Evolutionary conservation across 495 filamentous ascomycete species (phyloP), one percentile per base, ranked within the genome.

Genomic region (Penicillium mononematosum): DNA sequence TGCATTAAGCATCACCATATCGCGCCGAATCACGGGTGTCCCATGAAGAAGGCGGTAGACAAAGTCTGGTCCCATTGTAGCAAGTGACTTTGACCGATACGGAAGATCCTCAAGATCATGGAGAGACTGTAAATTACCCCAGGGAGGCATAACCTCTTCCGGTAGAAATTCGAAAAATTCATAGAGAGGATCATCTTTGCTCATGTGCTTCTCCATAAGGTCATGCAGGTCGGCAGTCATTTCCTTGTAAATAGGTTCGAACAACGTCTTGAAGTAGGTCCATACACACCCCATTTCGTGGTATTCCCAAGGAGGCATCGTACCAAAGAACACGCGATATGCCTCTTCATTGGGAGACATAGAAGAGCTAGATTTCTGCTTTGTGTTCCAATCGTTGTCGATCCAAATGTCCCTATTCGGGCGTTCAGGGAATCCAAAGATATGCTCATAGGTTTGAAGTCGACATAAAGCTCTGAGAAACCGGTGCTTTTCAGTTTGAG

Each of bases 271-370:
- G 22, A 63, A 25, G 27, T 63, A 66, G 4, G 8, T 31, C 17
- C 31, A 49, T 25, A 63, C 45, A 43, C 63, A 38, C 1, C 60
- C 53, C 27, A 66, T 63, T 36, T 66, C 60, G 14, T 63, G 53
- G 16, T 42, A 43, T 53, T 63, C 63, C 63, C 63, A 66, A 27
- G 53, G 57, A 38, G 63, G 53, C 42, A 66, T 58, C 4, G 54
- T 42, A 2, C 39, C 57, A 48, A 53, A 63, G 27, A 66, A 66
- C 0, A 63, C 17, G 3, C 53, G 56, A 49, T 55, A 63, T 19
- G 50, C 50, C 8, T 51, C 10, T 29, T 50, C 2, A 25, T 25
- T 0, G 5, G 5, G 5, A 24, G 22, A 24, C 22, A 24, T 24
- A 24, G 22, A 24, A 24, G 22, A 24, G 22, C 22, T 24, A 24